Base-by-base conservation (phyloP, 148 eudicot genomes). In the Salicornia ramosissima region DNA sequence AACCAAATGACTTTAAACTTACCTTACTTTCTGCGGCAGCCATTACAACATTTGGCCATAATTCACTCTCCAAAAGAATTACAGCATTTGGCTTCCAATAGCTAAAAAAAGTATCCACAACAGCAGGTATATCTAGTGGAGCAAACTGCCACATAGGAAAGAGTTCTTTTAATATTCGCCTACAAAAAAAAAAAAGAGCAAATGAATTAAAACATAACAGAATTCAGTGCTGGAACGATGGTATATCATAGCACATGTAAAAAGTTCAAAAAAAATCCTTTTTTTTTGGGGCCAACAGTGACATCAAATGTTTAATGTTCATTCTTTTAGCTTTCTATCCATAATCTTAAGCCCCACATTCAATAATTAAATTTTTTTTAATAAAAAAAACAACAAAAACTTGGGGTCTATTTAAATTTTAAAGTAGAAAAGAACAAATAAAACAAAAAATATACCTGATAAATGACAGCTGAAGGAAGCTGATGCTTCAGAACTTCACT, bases 41-140 rank as follows among this genome's bases (percentile, higher is more conserved):
- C 85, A 94, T 87, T 64, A 94, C 65, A 72, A 94, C 84, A 81
- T 94, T 94, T 75, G 99, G 99, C 99, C 99, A 94, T 33, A 94
- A 81, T 87, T 94, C 99, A 81, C 89, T 88, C 79, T 94, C 99
- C 79, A 94, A 65, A 55, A 94, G 82, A 54, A 94, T 66, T 56
- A 91, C 71, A 33, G 88, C 92, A 78, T 78, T 73, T 68, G 99
- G 99, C 75, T 85, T 88, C 99, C 99, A 94, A 65, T 88, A 83
- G 71, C 80, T 80, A 74, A 94, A 88, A 69, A 94, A 94, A 75
- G 86, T 78, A 80, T 88, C 92, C 82, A 94, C 78, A 51, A 79
- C 81, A 74, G 81, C 71, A 67, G 99, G 99, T 55, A 81, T 68
- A 69, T 94, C 99, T 64, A 94, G 76, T 29, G 99, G 99, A 28